These are phyloP conservation scores for Boletellus ananas DNA, from an alignment of 768 basidiomycete species.

Conservation along the genomic window DNA sequence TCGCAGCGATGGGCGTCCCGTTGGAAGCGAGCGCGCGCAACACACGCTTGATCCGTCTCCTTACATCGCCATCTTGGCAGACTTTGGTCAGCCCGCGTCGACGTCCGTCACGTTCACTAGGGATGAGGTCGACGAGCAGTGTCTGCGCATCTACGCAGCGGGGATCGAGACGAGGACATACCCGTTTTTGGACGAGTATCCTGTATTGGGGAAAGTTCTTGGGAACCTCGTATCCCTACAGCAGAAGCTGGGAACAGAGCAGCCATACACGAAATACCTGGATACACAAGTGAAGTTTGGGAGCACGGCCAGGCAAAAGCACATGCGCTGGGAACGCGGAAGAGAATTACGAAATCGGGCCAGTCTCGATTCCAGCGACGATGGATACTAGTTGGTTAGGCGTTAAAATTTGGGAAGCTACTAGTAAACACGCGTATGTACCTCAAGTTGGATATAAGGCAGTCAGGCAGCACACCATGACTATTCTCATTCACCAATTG, in stretches of 20 bases:
- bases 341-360: no score
- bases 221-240: not conserved
- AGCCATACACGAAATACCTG: not conserved
- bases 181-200: not conserved
- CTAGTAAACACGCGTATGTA: no score
- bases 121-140: not conserved
- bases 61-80: not conserved
- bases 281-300: not conserved
- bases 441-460: no score
- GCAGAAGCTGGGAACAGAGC: not conserved
- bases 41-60: not conserved
- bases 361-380: no score
- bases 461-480: no score
- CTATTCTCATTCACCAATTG: no score
- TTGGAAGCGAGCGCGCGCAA: not conserved
- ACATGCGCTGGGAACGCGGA: not conserved
- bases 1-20: not conserved
- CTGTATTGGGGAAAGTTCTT: no score
- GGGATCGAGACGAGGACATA: not conserved
- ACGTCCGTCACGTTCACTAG: not conserved
- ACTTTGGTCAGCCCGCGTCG: not conserved
- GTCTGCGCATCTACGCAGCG: not conserved
- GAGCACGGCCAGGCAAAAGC: not conserved
- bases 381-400: no score
- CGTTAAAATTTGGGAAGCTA: no score